Percentiles rank a stretch among this genome's conserved stretches.
Evolutionary conservation across 495 filamentous ascomycete species (phyloP).

Genomic region (Neurospora sp.): DNA sequence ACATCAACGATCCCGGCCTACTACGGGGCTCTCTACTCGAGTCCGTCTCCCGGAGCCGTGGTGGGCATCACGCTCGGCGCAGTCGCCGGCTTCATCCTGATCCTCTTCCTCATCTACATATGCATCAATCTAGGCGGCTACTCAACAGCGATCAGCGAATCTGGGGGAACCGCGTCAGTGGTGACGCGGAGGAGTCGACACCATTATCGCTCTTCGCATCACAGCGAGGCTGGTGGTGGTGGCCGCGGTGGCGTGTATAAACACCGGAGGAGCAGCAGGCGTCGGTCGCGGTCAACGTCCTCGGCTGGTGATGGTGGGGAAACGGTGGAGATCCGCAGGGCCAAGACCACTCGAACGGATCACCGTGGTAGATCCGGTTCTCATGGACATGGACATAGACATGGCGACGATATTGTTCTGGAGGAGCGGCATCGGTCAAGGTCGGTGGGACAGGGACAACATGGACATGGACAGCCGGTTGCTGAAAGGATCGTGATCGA

Average conservation of each 20-base stretch:
- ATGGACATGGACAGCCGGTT: slow-evolving; percentile 3
- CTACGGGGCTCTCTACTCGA: slow-evolving; percentile 51
- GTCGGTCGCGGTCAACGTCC: not conserved
- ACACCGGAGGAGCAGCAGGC: not conserved
- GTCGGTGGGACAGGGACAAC: slow-evolving; percentile 7
- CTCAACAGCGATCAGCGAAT: slow-evolving; percentile 8
- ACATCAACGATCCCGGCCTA: slow-evolving; percentile 49
- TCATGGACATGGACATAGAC: slow-evolving; percentile 24
- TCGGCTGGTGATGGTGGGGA: slow-evolving; percentile 9
- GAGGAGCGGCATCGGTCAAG: slow-evolving; percentile 12
- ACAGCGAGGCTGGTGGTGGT: not conserved
- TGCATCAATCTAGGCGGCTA: slow-evolving; percentile 43
- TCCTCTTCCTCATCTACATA: slow-evolving; percentile 66
- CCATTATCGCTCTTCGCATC: slow-evolving; percentile 8
- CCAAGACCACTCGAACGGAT: slow-evolving; percentile 12
- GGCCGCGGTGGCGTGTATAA: not conserved
- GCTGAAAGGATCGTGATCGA: slow-evolving; percentile 36
- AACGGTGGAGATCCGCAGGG: slow-evolving; percentile 29
- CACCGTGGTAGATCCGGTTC: slow-evolving; percentile 18
- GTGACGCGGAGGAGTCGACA: slow-evolving; percentile 24
- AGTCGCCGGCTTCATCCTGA: slow-evolving; percentile 70
- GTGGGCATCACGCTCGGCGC: slow-evolving; percentile 75
- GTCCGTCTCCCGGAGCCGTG: slow-evolving; percentile 61
- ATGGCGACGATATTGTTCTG: slow-evolving; percentile 7
- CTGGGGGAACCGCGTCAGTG: slow-evolving; percentile 23